A percentile compares a stretch with the other conserved stretches of the same genome.
phyloP scores from a whole-genome alignment of 257 asterid genomes.

The Salvia splendens region DNA sequence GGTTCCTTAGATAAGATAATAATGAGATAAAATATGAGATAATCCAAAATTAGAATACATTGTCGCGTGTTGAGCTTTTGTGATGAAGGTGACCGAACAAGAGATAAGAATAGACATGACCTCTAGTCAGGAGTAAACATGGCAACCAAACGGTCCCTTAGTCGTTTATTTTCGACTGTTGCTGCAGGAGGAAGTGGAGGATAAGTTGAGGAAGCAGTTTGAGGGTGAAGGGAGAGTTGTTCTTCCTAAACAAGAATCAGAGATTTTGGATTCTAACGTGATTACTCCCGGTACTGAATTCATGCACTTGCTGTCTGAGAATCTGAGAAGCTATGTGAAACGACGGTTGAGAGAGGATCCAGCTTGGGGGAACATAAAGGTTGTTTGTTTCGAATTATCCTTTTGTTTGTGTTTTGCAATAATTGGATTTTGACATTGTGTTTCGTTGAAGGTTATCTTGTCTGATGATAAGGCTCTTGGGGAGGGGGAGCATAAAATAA shows the following conservation, averaged over 20 bases:
- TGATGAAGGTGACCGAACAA: too few relatives aligned
- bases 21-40: too few relatives aligned
- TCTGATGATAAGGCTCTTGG: slow-evolving; percentile 77
- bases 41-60: too few relatives aligned
- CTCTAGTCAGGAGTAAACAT: too few relatives aligned
- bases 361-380: slow-evolving; percentile 63
- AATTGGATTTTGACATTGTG: background rate
- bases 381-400: background rate
- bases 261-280: slow-evolving; percentile 54
- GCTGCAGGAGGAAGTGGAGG: slow-evolving; percentile 51
- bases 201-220: slow-evolving; percentile 41
- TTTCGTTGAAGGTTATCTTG: slow-evolving; percentile 53
- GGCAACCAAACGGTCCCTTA: too few relatives aligned
- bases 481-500: slow-evolving; percentile 76
- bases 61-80: too few relatives aligned
- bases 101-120: too few relatives aligned
- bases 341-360: slow-evolving; percentile 35
- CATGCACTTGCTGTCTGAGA: slow-evolving; percentile 45
- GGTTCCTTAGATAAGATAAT: too few relatives aligned
- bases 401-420: background rate
- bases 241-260: slow-evolving; percentile 47
- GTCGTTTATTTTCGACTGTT: background rate
- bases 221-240: slow-evolving; percentile 47
- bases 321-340: slow-evolving; percentile 45
- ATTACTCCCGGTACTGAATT: slow-evolving; percentile 70